Conservation (phyloP, 2,329 filamentous ascomycete genomes). For the Exophiala calicioides region DNA sequence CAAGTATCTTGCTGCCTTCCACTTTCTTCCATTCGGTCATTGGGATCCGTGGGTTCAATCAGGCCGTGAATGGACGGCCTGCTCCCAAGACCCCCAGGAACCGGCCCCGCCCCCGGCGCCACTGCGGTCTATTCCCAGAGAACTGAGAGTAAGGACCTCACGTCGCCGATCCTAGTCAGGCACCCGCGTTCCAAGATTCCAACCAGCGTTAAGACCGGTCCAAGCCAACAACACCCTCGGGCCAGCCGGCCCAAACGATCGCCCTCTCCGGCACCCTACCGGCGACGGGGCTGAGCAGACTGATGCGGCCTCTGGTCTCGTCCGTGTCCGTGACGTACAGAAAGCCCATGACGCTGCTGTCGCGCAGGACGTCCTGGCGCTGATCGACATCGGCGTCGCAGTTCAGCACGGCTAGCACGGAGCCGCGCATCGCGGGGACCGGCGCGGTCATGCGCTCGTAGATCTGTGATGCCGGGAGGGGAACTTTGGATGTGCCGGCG, state of each 20-base stretch:
- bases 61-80: too few relatives aligned
- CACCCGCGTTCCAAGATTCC: too few relatives aligned
- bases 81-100: too few relatives aligned
- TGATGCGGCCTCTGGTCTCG: conserved; percentile 75
- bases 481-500: conserved; percentile 21
- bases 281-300: conserved; percentile 79
- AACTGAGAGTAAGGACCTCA: too few relatives aligned
- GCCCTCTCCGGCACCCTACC: conserved; percentile 77
- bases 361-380: conserved; percentile 67
- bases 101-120: too few relatives aligned
- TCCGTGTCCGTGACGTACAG: conserved; percentile 92
- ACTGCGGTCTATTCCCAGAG: too few relatives aligned
- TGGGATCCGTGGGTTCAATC: too few relatives aligned
- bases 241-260: conserved; percentile 82
- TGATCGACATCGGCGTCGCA: conserved; percentile 67
- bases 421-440: conserved; percentile 66
- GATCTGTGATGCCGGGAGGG: conserved; percentile 29
- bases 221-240: conserved; percentile 78
- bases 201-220: conserved; percentile 53
- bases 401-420: conserved; percentile 81
- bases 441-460: conserved; percentile 35
- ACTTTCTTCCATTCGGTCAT: too few relatives aligned
- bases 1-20: too few relatives aligned
- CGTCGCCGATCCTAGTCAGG: too few relatives aligned
- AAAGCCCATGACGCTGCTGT: conserved; percentile 86